Evolutionary conservation across 768 basidiomycete genomes (phyloP), one percentile per base, ranked within the genome.

Genomic region (Mycena venus): DNA sequence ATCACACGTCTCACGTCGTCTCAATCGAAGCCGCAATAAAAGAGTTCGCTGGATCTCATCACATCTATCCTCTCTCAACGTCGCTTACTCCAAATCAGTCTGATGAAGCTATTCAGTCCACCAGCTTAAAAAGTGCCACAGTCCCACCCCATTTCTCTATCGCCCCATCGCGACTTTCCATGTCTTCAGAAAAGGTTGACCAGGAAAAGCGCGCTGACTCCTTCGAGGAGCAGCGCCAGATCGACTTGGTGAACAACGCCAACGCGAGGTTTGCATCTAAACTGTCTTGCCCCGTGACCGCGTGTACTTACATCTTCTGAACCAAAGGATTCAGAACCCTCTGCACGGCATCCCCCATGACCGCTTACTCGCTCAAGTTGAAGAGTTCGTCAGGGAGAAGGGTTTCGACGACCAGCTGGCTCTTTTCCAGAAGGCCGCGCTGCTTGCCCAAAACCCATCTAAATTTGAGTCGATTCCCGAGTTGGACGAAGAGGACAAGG

Each of bases 401-500:
- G 88, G 84, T 8, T 80, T 89, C 66, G 84, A 85, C 11, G 88
- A 90, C 53, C 85, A 88, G 25, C 77, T 84, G 2, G 59, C 83
- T 3, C 75, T 89, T 12, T 88, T 96, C 74, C 84, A 88, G 78
- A 95, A 93, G 83, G 94, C 91, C 23, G 95, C 95, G 0, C 83
- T 95, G 11, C 78, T 95, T 25, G 94, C 95, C 2, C 94, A 95
- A 79, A 89, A 90, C 70, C 91, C 93, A 0, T 79, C 79, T 78
- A 72, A 83, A 69, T 92, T 90, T 70, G 90, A 86, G 73, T 79
- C 69, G 55, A 79, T 86, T 4, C 72, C 82, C 1, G 83, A 84
- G 44, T 78, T 87, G 10, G 83, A 83, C 19, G 84, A 87, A 44
- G 81, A 78, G 7, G 86, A 87, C 65, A 84, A 78, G 74, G 82